A percentile compares a stretch with the other conserved stretches of the same genome.
These are phyloP conservation scores for Penicillium soppii DNA, from an alignment of 495 filamentous ascomycete genomes.

Conservation along the genomic window DNA sequence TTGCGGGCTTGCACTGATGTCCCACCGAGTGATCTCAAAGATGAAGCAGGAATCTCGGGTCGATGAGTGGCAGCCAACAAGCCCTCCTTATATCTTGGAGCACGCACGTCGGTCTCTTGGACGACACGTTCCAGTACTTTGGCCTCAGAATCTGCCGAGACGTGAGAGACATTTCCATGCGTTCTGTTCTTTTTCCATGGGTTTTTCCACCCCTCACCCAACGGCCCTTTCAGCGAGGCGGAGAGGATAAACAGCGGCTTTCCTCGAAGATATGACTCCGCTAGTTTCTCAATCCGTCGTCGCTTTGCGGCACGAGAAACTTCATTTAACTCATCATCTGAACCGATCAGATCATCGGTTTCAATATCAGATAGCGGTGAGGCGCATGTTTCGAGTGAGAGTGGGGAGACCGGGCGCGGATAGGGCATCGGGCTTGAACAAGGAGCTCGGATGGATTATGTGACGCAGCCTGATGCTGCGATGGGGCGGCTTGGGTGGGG, in stretches of 20 bases:
- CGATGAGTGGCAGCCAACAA: conserved; percentile 1
- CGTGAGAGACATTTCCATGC: neutral
- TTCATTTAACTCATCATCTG: conserved; percentile 59
- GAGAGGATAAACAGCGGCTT: conserved; percentile 59
- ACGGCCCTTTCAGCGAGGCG: conserved; percentile 61
- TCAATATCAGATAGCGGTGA: conserved; percentile 35
- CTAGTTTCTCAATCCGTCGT: conserved; percentile 57
- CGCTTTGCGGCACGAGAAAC: conserved; percentile 48
- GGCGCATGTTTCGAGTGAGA: conserved; percentile 48
- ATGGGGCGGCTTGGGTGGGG: conserved; percentile 7
- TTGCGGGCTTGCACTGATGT: neutral
- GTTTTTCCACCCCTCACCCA: conserved; percentile 62
- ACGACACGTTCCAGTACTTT: conserved; percentile 8
- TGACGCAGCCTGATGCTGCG: conserved; percentile 22
- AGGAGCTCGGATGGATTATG: conserved; percentile 10
- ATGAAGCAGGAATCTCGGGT: neutral
- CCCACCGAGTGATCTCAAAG: neutral
- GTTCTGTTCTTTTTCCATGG: conserved; percentile 54
- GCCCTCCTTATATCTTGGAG: conserved; percentile 5
- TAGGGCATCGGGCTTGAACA: conserved; percentile 35
- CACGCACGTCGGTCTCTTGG: conserved; percentile 18
- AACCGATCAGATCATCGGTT: conserved; percentile 48
- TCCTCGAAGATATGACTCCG: conserved; percentile 58
- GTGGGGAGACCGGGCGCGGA: conserved; percentile 39
- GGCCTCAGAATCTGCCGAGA: neutral